A percentile compares a stretch with the other conserved stretches of the same genome.
Evolutionary conservation across 192 early-diverging fungal genomes (phyloP).

Genomic region (Umbelopsis ramanniana): DNA sequence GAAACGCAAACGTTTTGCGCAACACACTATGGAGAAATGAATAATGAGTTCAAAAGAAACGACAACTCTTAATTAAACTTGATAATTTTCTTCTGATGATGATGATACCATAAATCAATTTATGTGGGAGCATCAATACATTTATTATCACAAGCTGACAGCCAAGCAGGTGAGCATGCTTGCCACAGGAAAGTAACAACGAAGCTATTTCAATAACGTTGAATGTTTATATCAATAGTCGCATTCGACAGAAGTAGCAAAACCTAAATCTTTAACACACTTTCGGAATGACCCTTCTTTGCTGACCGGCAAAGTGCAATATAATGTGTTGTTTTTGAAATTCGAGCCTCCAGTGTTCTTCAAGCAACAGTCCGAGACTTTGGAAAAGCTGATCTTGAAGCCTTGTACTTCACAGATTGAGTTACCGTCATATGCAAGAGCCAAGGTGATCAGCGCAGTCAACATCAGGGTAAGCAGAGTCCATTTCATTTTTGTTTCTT

Average conservation of each 20-base stretch:
- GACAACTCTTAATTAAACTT: too few relatives aligned
- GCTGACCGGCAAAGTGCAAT: conserved; percentile 23
- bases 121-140: too few relatives aligned
- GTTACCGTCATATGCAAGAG: conserved; percentile 28
- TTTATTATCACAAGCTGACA: too few relatives aligned
- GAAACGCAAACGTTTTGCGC: too few relatives aligned
- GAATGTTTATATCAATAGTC: conserved; percentile 17
- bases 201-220: background rate
- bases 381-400: conserved; percentile 26
- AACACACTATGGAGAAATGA: too few relatives aligned
- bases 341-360: conserved; percentile 32
- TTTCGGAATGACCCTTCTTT: conserved; percentile 30
- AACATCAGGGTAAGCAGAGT: background rate
- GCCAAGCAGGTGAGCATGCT: too few relatives aligned
- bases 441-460: background rate
- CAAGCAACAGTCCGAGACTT: conserved; percentile 33
- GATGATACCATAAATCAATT: too few relatives aligned
- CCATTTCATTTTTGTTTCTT: background rate
- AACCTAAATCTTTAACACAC: conserved; percentile 32
- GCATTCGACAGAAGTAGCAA: conserved; percentile 29
- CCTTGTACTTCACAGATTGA: conserved; percentile 16
- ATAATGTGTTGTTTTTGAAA: background rate
- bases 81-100: too few relatives aligned
- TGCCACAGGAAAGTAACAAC: too few relatives aligned
- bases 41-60: too few relatives aligned